Conservation (phyloP, 345 rosid species). For the Adansonia digitata region DNA sequence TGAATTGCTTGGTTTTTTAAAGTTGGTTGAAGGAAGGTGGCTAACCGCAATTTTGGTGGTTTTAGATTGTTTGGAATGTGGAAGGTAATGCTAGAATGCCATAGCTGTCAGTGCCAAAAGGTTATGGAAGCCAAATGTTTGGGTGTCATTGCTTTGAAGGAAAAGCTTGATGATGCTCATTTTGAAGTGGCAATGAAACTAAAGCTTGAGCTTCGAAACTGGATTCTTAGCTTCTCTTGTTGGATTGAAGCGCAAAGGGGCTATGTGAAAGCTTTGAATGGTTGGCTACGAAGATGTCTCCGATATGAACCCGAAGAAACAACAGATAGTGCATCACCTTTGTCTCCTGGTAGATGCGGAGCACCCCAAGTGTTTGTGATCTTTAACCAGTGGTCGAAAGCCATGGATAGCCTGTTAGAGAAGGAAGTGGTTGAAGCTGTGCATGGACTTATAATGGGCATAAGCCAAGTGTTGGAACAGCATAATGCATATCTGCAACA, state of each 20-base stretch:
- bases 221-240: slow-evolving; percentile 40
- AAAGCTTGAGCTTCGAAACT: slow-evolving; percentile 51
- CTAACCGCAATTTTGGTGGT: background rate
- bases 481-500: slow-evolving; percentile 24
- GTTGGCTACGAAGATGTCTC: slow-evolving; percentile 58
- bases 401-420: slow-evolving; percentile 33
- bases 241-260: slow-evolving; percentile 55
- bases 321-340: slow-evolving; percentile 29
- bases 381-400: slow-evolving; percentile 45
- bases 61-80: slow-evolving; percentile 58
- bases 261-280: slow-evolving; percentile 55
- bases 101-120: slow-evolving; percentile 35
- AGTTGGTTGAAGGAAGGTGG: background rate
- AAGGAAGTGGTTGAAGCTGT: slow-evolving; percentile 24
- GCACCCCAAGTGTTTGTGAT: slow-evolving; percentile 46
- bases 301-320: slow-evolving; percentile 43
- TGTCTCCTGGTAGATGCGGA: slow-evolving; percentile 33
- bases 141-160: slow-evolving; percentile 30
- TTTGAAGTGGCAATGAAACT: slow-evolving; percentile 52
- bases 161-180: slow-evolving; percentile 27
- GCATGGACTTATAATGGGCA: background rate
- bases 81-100: slow-evolving; percentile 62
- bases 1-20: background rate
- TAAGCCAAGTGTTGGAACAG: slow-evolving; percentile 8
- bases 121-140: slow-evolving; percentile 39